phyloP scores from a whole-genome alignment of 768 basidiomycete genomes.

The Wakefieldia striispora region DNA sequence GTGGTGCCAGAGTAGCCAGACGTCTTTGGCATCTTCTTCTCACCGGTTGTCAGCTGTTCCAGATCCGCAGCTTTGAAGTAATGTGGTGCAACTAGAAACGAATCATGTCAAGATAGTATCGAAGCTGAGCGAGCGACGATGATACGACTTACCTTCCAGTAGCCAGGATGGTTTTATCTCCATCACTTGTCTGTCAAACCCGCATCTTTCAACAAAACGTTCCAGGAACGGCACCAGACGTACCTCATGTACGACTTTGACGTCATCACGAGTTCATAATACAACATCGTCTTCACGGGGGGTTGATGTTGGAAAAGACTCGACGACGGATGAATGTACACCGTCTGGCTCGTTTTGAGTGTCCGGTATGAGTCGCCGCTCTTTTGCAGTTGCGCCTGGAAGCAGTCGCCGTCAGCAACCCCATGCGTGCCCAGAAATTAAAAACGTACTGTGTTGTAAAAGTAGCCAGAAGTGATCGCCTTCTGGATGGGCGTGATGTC shows the following conservation, averaged over 20 bases:
- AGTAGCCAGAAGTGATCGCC: slow-evolving; percentile 92
- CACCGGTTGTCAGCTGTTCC: slow-evolving; percentile 74
- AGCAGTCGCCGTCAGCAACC: not conserved
- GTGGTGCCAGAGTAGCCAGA: slow-evolving; percentile 35
- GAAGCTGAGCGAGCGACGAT: not conserved
- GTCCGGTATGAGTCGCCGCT: slow-evolving; percentile 97
- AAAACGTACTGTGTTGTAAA: slow-evolving; percentile 81
- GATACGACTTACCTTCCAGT: slow-evolving; percentile 65
- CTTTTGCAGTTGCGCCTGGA: slow-evolving; percentile 86
- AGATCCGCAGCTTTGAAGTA: slow-evolving; percentile 89
- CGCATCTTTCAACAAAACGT: not conserved
- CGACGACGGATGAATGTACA: slow-evolving; percentile 95
- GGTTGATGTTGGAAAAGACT: slow-evolving; percentile 95
- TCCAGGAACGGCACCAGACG: slow-evolving; percentile 11
- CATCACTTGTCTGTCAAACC: slow-evolving; percentile 76
- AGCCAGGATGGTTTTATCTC: slow-evolving; percentile 97
- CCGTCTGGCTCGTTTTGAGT: slow-evolving; percentile 92
- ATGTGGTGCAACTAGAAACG: slow-evolving; percentile 80
- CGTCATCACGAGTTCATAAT: slow-evolving; percentile 97
- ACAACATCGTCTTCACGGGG: slow-evolving; percentile 84
- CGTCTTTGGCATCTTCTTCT: slow-evolving; percentile 93
- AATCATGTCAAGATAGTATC: slow-evolving; percentile 2
- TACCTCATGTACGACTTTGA: slow-evolving; percentile 94
- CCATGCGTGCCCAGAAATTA: not conserved
- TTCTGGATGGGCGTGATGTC: slow-evolving; percentile 94